A percentile compares a stretch with the other conserved stretches of the same genome.
phyloP scores from a whole-genome alignment of 768 basidiomycete genomes.

The Nidularia pulvinata region DNA sequence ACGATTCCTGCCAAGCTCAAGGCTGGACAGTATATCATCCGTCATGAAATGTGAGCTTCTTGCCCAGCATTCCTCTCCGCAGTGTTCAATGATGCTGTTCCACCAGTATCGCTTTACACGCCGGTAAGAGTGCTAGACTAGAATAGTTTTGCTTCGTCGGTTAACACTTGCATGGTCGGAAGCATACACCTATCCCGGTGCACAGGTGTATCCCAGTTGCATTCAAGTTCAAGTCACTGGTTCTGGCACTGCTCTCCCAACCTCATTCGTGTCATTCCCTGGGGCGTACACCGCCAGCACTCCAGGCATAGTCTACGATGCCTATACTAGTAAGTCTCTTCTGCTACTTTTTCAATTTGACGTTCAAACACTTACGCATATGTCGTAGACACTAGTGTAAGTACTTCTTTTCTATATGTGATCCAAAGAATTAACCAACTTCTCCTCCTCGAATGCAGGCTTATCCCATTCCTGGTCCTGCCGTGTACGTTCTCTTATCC shows the following conservation, averaged over 20 bases:
- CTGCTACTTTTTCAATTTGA: background rate
- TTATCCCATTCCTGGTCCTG: constrained; percentile 42
- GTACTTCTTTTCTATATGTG: background rate
- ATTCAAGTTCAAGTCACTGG: constrained; percentile 46
- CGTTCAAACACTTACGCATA: background rate
- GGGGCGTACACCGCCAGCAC: constrained; percentile 37
- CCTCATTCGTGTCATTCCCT: constrained; percentile 48
- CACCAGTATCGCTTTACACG: constrained; percentile 35
- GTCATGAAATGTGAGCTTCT: constrained; percentile 37
- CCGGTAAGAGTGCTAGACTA: constrained; percentile 14
- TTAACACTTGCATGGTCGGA: background rate
- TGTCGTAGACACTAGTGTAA: constrained; percentile 22
- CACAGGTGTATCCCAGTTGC: constrained; percentile 43
- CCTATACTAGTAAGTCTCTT: constrained; percentile 25
- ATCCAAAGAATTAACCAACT: no score
- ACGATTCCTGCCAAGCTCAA: constrained; percentile 43
- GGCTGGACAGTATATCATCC: constrained; percentile 47
- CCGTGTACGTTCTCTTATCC: constrained; percentile 24
- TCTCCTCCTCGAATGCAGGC: background rate
- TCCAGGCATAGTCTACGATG: constrained; percentile 33
- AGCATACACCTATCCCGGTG: constrained; percentile 40
- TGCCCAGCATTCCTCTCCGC: background rate
- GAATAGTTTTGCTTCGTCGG: background rate
- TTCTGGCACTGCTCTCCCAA: constrained; percentile 39
- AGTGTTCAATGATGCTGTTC: background rate